Evolutionary conservation across 495 filamentous ascomycete genomes (phyloP), one percentile per base, ranked within the genome.

Genomic region (Podospora comata): DNA sequence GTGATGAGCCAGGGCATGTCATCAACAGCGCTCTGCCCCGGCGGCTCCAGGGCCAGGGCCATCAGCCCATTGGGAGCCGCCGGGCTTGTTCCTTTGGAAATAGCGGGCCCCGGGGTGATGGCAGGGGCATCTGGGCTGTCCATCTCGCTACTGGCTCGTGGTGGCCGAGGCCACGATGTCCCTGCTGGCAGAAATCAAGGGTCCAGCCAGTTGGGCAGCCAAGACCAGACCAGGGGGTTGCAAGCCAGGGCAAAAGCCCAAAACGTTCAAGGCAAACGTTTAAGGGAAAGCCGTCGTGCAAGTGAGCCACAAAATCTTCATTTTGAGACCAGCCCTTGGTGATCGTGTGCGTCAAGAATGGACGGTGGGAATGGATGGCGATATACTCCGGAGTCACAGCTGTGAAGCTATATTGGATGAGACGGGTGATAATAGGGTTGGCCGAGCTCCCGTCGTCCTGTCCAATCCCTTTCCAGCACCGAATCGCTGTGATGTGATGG

Each of bases 81-180:
- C 54, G 62, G 56, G 23, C 63, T 34, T 30, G 58, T 18, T 15
- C 28, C 18, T 61, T 34, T 60, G 63, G 53, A 48, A 48, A 9
- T 63, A 63, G 68, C 58, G 68, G 23, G 64, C 48, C 59, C 68
- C 39, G 56, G 64, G 55, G 34, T 20, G 32, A 15, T 65, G 63
- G 39, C 63, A 62, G 63, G 68, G 58, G 16, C 19, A 27, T 60
- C 60, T 30, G 48, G 39, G 64, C 68, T 53, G 53, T 28, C 68
- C 68, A 70, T 70, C 64, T 70, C 68, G 65, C 68, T 66, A 67
- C 68, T 70, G 68, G 68, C 30, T 64, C 30, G 39, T 54, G 16
- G 30, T 32, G 28, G 34, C 61, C 32, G 61, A 63, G 28, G 28
- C 57, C 27, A 64, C 64, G 64, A 66, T 26, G 20, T 39, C 63